Percentiles rank a stretch among this genome's conserved stretches.
phyloP scores from a whole-genome alignment of 1,139 yeast genomes.

The Arxiozyma heterogenica region DNA sequence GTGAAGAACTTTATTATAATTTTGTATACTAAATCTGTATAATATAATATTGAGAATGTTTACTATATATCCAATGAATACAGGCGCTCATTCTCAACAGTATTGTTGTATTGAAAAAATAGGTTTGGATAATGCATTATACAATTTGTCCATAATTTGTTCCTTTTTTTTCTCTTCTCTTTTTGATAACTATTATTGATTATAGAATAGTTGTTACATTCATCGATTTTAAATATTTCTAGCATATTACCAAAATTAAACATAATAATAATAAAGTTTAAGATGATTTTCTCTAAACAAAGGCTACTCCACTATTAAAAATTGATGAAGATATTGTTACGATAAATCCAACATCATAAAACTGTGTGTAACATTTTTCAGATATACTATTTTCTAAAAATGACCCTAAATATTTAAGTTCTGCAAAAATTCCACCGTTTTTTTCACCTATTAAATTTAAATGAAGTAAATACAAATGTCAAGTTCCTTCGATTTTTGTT shows the following conservation, averaged over 20 bases:
- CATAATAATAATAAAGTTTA: conserved; percentile 34
- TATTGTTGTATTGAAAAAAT: conserved; percentile 41
- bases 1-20: too few species aligned
- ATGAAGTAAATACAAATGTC: conserved; percentile 52
- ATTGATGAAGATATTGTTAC: conserved; percentile 67
- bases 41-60: too few species aligned
- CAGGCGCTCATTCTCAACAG: too few species aligned
- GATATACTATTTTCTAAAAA: conserved; percentile 33
- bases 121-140: conserved; percentile 75
- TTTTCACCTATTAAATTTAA: conserved; percentile 61
- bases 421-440: conserved; percentile 42
- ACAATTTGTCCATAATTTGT: conserved; percentile 44
- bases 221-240: conserved; percentile 38
- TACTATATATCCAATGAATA: too few species aligned
- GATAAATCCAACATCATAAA: conserved; percentile 66
- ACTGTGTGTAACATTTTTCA: conserved; percentile 42
- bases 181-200: conserved; percentile 14
- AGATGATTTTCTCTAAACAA: conserved; percentile 39
- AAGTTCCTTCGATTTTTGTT: conserved; percentile 24
- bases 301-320: conserved; percentile 47
- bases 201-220: conserved; percentile 8
- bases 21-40: too few species aligned
- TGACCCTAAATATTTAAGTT: conserved; percentile 48
- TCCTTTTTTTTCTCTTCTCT: neutral
- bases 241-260: conserved; percentile 39